Evolutionary conservation across 371 early-diverging fungal species (phyloP).

Genomic region (Coemansia sp.): DNA sequence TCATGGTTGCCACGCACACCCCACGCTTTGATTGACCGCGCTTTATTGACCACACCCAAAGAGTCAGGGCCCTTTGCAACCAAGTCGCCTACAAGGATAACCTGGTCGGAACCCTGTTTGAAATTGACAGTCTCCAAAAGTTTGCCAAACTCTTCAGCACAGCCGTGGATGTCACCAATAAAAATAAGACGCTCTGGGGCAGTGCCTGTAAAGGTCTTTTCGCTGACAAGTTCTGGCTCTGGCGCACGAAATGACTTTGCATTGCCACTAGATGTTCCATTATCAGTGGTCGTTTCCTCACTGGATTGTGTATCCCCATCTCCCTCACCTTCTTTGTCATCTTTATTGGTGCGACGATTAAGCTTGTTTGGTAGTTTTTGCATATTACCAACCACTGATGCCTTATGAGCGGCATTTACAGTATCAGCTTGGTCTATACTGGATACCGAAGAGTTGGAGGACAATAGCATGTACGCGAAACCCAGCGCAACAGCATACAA

Average conservation of each 20-base stretch:
- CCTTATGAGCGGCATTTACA: background rate
- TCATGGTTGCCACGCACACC: slow-evolving; percentile 81
- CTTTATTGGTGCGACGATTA: background rate
- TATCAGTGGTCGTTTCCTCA: background rate
- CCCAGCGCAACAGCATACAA: background rate
- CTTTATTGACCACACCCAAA: slow-evolving; percentile 61
- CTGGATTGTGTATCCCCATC: background rate
- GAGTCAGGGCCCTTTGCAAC: slow-evolving; percentile 71
- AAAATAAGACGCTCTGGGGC: slow-evolving; percentile 58
- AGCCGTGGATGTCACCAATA: slow-evolving; percentile 75
- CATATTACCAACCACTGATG: background rate
- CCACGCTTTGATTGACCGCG: slow-evolving; percentile 56
- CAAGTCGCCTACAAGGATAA: slow-evolving; percentile 71
- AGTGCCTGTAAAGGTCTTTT: background rate
- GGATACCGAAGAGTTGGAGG: background rate
- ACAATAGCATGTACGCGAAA: background rate
- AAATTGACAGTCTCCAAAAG: slow-evolving; percentile 57
- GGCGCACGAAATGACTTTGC: slow-evolving; percentile 26
- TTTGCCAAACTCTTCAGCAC: slow-evolving; percentile 56
- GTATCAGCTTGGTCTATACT: background rate
- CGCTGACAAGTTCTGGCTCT: slow-evolving; percentile 7
- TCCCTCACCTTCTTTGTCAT: background rate
- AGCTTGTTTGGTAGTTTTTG: background rate
- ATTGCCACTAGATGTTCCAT: background rate
- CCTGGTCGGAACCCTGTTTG: slow-evolving; percentile 54